Percentiles rank a stretch among this genome's conserved stretches.
Evolutionary conservation across 139 green algal species (phyloP).

Genomic region (Zygnema circumcarinatum): DNA sequence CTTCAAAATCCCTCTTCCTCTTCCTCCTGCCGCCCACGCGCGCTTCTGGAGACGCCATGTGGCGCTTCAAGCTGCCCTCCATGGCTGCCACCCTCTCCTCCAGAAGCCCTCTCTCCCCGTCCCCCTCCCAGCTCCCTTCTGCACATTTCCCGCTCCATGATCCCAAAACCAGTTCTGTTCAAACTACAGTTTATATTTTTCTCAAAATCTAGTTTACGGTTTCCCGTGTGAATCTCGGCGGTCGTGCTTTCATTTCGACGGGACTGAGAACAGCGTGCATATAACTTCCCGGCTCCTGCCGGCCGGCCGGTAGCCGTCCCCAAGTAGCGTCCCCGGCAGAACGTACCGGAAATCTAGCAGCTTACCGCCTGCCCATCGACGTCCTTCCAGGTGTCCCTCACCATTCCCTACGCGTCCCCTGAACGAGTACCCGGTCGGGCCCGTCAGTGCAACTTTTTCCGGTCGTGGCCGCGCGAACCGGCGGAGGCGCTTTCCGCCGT

Average conservation of each 20-base stretch:
- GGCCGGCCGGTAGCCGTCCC: neutral
- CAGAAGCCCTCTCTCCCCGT: too few species aligned
- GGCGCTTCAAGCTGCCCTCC: neutral
- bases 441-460: neutral
- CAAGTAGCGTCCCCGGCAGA: neutral
- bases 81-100: neutral
- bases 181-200: neutral
- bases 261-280: neutral
- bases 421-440: neutral
- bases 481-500: too few species aligned
- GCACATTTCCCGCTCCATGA: neutral
- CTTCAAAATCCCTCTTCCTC: conserved; percentile 5
- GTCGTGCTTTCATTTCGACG: neutral
- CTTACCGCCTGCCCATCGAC: neutral
- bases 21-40: conserved; percentile 14
- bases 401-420: neutral
- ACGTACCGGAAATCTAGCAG: neutral
- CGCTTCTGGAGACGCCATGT: neutral
- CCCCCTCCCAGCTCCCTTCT: too few species aligned
- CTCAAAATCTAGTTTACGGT: neutral
- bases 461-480: too few species aligned
- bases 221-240: too few species aligned
- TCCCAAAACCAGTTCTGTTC: neutral
- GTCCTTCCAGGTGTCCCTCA: neutral
- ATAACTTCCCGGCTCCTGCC: neutral